These are phyloP conservation scores for Globisporangium nodosum DNA, from an alignment of 352 stramenopile species.

Conservation along the genomic window DNA sequence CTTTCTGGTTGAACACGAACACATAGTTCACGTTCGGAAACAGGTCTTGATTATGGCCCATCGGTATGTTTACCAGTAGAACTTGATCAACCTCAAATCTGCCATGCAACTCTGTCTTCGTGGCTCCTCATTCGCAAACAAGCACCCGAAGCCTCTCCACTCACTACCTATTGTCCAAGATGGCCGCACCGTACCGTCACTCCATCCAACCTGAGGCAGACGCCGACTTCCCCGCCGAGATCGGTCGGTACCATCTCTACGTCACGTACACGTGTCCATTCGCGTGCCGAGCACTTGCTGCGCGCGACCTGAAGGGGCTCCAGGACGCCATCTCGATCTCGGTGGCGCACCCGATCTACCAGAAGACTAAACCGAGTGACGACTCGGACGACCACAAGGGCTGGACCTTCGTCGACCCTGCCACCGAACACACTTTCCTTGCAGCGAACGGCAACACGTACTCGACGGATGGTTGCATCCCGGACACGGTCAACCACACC, in stretches of 20 bases:
- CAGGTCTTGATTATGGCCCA: too few relatives aligned
- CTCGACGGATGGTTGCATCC: constrained; percentile 15
- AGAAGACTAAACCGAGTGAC: constrained; percentile 39
- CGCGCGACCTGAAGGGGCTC: constrained; percentile 88
- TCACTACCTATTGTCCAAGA: neutral
- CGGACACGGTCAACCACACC: constrained; percentile 19
- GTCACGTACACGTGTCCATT: constrained; percentile 89
- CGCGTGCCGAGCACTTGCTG: constrained; percentile 48
- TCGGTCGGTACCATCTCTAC: constrained; percentile 90
- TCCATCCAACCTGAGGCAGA: constrained; percentile 16
- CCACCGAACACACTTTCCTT: neutral
- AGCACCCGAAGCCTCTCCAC: neutral
- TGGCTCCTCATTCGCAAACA: neutral
- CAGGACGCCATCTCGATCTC: constrained; percentile 86
- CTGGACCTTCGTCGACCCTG: constrained; percentile 29
- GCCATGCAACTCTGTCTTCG: too few relatives aligned
- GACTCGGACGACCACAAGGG: constrained; percentile 24
- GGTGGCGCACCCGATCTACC: constrained; percentile 58
- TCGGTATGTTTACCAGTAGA: too few relatives aligned
- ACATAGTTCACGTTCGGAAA: too few relatives aligned
- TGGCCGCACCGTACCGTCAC: constrained; percentile 12
- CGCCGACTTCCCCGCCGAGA: constrained; percentile 27
- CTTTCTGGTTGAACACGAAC: too few relatives aligned
- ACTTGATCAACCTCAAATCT: too few relatives aligned
- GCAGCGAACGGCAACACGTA: constrained; percentile 15